Evolutionary conservation across 345 rosid species (phyloP), one percentile per base, ranked within the genome.

Genomic region (Boechera retrofracta): DNA sequence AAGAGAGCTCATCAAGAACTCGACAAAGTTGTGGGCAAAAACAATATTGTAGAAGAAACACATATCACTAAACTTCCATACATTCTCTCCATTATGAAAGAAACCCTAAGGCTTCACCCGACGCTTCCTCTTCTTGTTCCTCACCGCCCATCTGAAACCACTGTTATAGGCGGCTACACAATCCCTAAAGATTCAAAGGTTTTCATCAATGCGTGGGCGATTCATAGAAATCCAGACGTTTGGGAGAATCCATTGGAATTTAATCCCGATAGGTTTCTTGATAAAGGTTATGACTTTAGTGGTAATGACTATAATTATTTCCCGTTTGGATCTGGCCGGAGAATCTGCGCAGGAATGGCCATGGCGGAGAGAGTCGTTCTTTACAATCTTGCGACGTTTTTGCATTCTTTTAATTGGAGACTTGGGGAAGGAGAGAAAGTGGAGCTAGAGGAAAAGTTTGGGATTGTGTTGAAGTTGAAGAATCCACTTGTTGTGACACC

Each of bases 1-100:
- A 51, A 53, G 61, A 52, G 36, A 53, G 72, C 72, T 67, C 72
- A 67, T 52, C 49, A 52, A 52, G 72, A 67, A 33, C 49, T 68
- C 28, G 72, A 68, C 5, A 6, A 68, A 24, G 51, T 68, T 68
- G 72, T 68, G 35, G 72, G 61, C 8, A 68, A 18, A 66, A 29
- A 18, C 28, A 66, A 49, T 38, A 15, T 66, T 7, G 71, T 67
- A 5, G 59, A 67, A 28, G 72, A 68, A 28, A 21, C 36, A 52
- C 36, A 68, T 47, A 68, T 68, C n/a, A 7, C 3, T 36, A 52
- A 67, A 24, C 61, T 67, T 52, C 48, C 72, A 24, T 53, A 68
- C 72, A 52, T 68, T 38, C 49, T 68, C 16, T 56, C 59, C 44
- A 49, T 67, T 35, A 67, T 67, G 59, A 51, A 67, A 67, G 59